A percentile compares a stretch with the other conserved stretches of the same genome.
Evolutionary conservation across 2,329 filamentous ascomycete species (phyloP).

Genomic region (Albophoma yamanashiensis): DNA sequence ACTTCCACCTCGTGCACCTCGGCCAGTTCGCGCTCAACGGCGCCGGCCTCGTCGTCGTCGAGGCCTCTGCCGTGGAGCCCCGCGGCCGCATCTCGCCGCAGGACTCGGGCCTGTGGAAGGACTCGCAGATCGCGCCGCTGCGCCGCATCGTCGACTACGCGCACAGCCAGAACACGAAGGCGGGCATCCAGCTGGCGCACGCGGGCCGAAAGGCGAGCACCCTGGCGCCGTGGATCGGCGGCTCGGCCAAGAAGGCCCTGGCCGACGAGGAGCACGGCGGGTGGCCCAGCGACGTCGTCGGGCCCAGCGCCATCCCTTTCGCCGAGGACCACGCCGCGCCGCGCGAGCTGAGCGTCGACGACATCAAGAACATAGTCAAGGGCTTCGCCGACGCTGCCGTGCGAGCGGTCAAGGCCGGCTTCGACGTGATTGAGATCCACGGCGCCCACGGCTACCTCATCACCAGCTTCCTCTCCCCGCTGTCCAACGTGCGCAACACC

Average conservation of each 20-base stretch:
- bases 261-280: slow-evolving; percentile 42
- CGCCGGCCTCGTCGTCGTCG: slow-evolving; percentile 61
- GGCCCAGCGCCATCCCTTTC: slow-evolving; percentile 44
- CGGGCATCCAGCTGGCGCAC: slow-evolving; percentile 73
- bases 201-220: slow-evolving; percentile 61
- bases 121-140: slow-evolving; percentile 67
- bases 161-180: slow-evolving; percentile 66
- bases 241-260: slow-evolving; percentile 33
- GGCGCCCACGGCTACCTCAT: slow-evolving; percentile 57
- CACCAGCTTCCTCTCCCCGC: slow-evolving; percentile 51
- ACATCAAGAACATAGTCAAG: slow-evolving; percentile 56
- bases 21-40: slow-evolving; percentile 70
- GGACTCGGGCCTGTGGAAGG: slow-evolving; percentile 73
- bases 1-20: slow-evolving; percentile 75
- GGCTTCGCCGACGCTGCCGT: slow-evolving; percentile 49
- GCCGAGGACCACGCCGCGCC: slow-evolving; percentile 50
- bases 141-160: slow-evolving; percentile 65
- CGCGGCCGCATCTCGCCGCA: slow-evolving; percentile 78
- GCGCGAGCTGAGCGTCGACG: slow-evolving; percentile 54
- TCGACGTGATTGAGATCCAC: slow-evolving; percentile 65
- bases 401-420: slow-evolving; percentile 56
- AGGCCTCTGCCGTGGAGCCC: slow-evolving; percentile 65
- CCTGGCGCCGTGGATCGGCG: slow-evolving; percentile 51
- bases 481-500: slow-evolving; percentile 35
- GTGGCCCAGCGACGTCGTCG: slow-evolving; percentile 46